Evolutionary conservation across 2,329 filamentous ascomycete species (phyloP).

Genomic region (Orbilia quercus): DNA sequence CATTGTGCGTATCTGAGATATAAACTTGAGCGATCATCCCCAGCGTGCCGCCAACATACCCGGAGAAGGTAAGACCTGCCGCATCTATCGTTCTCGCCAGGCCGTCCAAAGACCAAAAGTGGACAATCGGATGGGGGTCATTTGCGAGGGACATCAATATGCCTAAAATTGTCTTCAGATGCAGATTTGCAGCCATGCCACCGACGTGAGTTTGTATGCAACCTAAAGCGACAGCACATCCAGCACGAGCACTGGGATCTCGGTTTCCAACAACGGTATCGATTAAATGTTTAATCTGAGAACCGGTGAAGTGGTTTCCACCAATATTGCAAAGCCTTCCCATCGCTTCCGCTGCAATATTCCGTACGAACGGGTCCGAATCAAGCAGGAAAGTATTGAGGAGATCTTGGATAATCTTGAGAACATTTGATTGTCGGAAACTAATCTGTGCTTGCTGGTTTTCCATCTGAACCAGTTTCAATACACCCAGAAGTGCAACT

Average conservation of each 20-base stretch:
- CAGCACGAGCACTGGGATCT: constrained; percentile 90
- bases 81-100: constrained; percentile 88
- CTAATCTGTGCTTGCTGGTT: constrained; percentile 54
- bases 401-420: constrained; percentile 67
- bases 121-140: constrained; percentile 92
- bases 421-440: constrained; percentile 58
- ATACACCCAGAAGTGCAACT: constrained; percentile 79
- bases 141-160: constrained; percentile 98
- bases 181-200: constrained; percentile 95
- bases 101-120: constrained; percentile 95
- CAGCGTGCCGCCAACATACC: constrained; percentile 87
- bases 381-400: constrained; percentile 85
- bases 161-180: constrained; percentile 95
- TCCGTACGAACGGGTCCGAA: constrained; percentile 85
- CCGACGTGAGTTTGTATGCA: constrained; percentile 95
- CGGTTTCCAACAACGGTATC: constrained; percentile 94
- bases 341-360: constrained; percentile 83
- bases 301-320: constrained; percentile 87
- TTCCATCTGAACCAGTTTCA: constrained; percentile 79
- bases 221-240: constrained; percentile 91
- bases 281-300: constrained; percentile 88
- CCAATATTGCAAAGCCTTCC: constrained; percentile 85
- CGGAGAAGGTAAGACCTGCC: constrained; percentile 89
- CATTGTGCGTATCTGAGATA: constrained; percentile 88
- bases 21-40: constrained; percentile 96